Evolutionary conservation across 2,329 filamentous ascomycete genomes (phyloP).

Genomic region (Westerdykella aurantiaca): DNA sequence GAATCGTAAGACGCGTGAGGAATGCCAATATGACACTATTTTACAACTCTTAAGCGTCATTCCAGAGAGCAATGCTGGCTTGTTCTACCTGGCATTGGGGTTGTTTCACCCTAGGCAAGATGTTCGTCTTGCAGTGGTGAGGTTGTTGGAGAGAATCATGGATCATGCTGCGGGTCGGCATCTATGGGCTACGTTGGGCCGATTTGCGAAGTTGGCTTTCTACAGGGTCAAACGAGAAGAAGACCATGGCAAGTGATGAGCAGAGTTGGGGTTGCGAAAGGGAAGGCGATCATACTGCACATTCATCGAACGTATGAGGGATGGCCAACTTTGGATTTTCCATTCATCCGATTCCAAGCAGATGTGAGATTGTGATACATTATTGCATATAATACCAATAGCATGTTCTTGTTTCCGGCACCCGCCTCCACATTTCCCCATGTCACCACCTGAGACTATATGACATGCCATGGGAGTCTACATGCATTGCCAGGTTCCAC

Average conservation of each 20-base stretch:
- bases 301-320: too few relatives aligned
- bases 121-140: constrained; percentile 70
- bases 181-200: constrained; percentile 81
- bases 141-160: constrained; percentile 73
- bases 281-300: too few relatives aligned
- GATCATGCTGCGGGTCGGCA: constrained; percentile 87
- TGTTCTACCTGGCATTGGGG: constrained; percentile 87
- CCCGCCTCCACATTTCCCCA: too few relatives aligned
- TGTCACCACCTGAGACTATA: too few relatives aligned
- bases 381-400: too few relatives aligned
- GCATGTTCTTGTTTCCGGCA: too few relatives aligned
- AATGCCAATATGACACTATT: constrained; percentile 37
- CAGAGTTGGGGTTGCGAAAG: background rate
- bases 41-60: constrained; percentile 68
- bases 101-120: constrained; percentile 83
- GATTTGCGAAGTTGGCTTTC: constrained; percentile 84
- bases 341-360: too few relatives aligned
- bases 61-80: constrained; percentile 76
- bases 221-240: constrained; percentile 67
- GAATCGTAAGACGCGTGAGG: constrained; percentile 16
- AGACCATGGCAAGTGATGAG: constrained; percentile 3
- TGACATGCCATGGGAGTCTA: too few relatives aligned
- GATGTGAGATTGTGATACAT: too few relatives aligned
- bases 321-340: too few relatives aligned
- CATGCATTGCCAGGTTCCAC: too few relatives aligned